Base-by-base conservation (phyloP, 257 asterid species). In the Verbascum thapsus region DNA sequence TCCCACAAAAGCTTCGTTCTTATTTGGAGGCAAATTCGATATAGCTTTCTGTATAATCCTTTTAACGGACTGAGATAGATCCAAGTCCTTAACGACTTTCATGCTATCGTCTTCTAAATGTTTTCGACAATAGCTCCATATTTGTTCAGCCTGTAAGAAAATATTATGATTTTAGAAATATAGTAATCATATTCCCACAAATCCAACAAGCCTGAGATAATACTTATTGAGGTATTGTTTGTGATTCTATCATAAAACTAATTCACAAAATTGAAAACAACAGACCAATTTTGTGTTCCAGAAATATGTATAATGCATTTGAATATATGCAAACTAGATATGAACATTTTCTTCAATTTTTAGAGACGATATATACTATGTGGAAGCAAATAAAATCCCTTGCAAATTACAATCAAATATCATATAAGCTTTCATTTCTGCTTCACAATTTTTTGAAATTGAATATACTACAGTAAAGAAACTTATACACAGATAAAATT, bases 141-240 rank as follows among this genome's bases (percentile, higher is more conserved):
- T 72, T 43, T 67, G 80, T 19, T 67, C 76, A 6, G 72, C 86
- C 98, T 91, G 80, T 50, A 51, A 56, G 38, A 15, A 3, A 44
- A 50, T 5, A 64, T 23, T 16, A 45, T 5, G 49, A 49, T 20
- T 35, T 63, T n/a, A 61, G 35, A 32, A 45, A 45, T 11, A 41
- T 8, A 63, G 20, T 15, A 61, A 39, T 13, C 42, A 39, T 22
- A 10, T 45, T 57, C 65, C 13, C n/a, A 54, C 8, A 39, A 8
- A n/a, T n/a, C n/a, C 35, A 10, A 45, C 22, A 42, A 20, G 35
- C 22, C n/a, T n/a, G n/a, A 61, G n/a, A 7, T 38, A 41, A 10
- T 22, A 37, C 11, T 13, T 41, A 8, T 59, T 50, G 7, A 15
- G n/a, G 50, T 53, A 13, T 23, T 19, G 18, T 26, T n/a, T 26